Evolutionary conservation across 2,329 filamentous ascomycete species (phyloP).

Genomic region (Alternaria hordeiaustralica): DNA sequence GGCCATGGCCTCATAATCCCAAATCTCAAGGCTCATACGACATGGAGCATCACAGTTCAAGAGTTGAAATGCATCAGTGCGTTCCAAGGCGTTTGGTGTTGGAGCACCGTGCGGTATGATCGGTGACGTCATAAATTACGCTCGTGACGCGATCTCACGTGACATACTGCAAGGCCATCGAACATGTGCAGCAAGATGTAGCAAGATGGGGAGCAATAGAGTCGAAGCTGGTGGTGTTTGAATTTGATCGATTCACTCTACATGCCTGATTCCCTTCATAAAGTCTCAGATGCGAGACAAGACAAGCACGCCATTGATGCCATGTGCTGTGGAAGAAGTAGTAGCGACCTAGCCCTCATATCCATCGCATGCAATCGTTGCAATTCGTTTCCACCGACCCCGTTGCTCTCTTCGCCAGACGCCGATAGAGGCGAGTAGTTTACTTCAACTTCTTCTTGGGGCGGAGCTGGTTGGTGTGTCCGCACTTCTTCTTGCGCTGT

Average conservation of each 20-base stretch:
- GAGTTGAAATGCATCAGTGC: neutral
- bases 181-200: neutral
- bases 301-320: constrained; percentile 32
- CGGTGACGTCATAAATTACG: constrained; percentile 7
- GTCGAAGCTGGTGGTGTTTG: constrained; percentile 23
- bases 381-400: constrained; percentile 38
- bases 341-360: constrained; percentile 34
- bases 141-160: constrained; percentile 14
- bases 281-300: constrained; percentile 34
- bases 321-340: constrained; percentile 27
- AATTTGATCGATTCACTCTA: constrained; percentile 46
- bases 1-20: fast-evolving
- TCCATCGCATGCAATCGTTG: constrained; percentile 42
- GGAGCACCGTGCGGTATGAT: neutral
- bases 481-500: constrained; percentile 90
- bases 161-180: neutral
- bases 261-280: constrained; percentile 36
- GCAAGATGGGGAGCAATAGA: neutral
- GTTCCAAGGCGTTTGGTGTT: neutral
- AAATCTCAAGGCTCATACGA: neutral
- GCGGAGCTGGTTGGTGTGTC: constrained; percentile 99
- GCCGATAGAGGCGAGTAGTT: constrained; percentile 52
- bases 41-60: neutral
- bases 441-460: constrained; percentile 99
- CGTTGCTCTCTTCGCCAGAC: constrained; percentile 39